Evolutionary conservation across 768 basidiomycete species (phyloP), one percentile per base, ranked within the genome.

Genomic region (Butyriboletus loyo): DNA sequence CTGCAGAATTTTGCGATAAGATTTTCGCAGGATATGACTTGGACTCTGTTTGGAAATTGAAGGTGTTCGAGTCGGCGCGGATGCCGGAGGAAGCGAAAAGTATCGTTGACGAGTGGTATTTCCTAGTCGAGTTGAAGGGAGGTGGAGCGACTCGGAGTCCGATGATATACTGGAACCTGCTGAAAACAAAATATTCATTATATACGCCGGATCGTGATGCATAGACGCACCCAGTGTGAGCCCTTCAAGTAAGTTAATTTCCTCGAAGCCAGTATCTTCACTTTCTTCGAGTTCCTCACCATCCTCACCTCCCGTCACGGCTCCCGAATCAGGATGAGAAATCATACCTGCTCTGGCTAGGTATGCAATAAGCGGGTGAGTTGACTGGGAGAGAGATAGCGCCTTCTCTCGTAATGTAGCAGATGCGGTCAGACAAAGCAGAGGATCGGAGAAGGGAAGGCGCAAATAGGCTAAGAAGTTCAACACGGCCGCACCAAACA

Each of bases 371-470:
- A 82, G 59, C 1, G 70, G 62, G 46, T 67, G 59, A 28, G 73
- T 60, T 6, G 68, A 65, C 7, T 78, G 69, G 3, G 77, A 79
- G 13, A 77, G 59, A 14, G 77, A 68, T 7, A 89, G 65, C 0
- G 86, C 81, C 60, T 84, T 89, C 22, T 95, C 91, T 44, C 93
- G 81, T n/a, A 96, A 73, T 1, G 93, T 97, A n/a, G 85, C 78
- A 3, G 89, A 92, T 4, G 86, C 77, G 1, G 93, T 97, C 27
- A 97, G 70, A 61, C 87, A 92, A 25, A 97, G 78, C 11, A 96
- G 68, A 10, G 93, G 93, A 54, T 93, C 83, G 3, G 73, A 61
- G 43, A 87, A 80, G 31, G 78, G 75, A 15, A 92, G 82, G 30
- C 84, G 79, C 27, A 93, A 70, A 66, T 86, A 94, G 0, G 88